These are phyloP conservation scores for Infundibulicybe gibba DNA, from an alignment of 768 basidiomycete species.

Conservation along the genomic window DNA sequence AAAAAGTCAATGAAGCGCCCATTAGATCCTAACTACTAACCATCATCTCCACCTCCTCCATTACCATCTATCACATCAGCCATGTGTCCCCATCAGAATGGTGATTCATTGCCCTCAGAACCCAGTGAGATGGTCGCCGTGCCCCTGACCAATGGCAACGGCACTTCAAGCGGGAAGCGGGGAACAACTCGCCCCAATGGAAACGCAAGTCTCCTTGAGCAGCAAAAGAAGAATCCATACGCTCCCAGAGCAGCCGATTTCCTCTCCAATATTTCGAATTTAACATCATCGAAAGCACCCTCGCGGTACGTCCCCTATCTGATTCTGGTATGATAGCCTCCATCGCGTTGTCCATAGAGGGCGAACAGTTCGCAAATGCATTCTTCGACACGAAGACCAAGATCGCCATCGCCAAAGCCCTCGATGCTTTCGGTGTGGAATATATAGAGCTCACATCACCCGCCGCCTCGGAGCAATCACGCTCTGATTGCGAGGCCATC, in stretches of 20 bases:
- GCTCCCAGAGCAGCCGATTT: constrained; percentile 91
- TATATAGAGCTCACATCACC: constrained; percentile 99
- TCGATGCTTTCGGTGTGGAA: constrained; percentile 98
- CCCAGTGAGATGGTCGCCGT: constrained; percentile 71
- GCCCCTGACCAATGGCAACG: constrained; percentile 46
- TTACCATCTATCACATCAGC: constrained; percentile 10
- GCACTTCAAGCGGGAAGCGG: constrained; percentile 38
- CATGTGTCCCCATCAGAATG: constrained; percentile 67
- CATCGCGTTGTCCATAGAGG: constrained; percentile 55
- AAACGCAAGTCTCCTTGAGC: constrained; percentile 29
- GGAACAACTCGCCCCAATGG: constrained; percentile 32
- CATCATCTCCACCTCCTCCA: constrained; percentile 9
- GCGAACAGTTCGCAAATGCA: constrained; percentile 98
- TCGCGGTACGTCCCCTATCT: constrained; percentile 68
- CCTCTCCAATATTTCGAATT: constrained; percentile 88
- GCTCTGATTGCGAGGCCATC: constrained; percentile 93
- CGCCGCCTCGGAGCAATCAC: constrained; percentile 94
- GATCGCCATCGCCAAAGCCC: constrained; percentile 97
- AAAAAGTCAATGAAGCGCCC: not conserved
- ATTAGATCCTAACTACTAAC: constrained; percentile 3
- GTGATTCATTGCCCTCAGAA: constrained; percentile 39
- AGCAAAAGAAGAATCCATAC: constrained; percentile 68
- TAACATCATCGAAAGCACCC: constrained; percentile 97
- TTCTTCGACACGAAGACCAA: constrained; percentile 99
- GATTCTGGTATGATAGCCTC: constrained; percentile 2